Conservation (phyloP, 805 yeast species). For the Lipomyces mesembrius region DNA sequence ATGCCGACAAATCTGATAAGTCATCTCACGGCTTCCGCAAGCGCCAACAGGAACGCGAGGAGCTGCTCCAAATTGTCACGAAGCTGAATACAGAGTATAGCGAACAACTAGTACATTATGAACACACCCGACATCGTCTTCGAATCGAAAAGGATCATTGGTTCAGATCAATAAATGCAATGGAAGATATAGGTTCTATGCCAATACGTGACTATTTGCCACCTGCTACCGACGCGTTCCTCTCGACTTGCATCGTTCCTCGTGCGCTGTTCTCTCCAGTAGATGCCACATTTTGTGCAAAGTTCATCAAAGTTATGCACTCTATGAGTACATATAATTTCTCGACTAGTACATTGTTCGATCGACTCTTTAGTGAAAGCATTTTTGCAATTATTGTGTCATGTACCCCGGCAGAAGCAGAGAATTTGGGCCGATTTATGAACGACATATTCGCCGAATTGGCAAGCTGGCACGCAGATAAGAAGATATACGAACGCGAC, state of each 20-base stretch:
- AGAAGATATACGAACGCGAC: slow-evolving; percentile 43
- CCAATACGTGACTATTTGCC: slow-evolving; percentile 8
- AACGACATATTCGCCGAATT: slow-evolving; percentile 57
- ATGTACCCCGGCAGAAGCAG: slow-evolving; percentile 76
- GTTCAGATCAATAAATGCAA: slow-evolving; percentile 38
- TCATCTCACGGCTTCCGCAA: slow-evolving; percentile 8
- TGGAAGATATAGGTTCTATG: slow-evolving; percentile 1
- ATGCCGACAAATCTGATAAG: slow-evolving; percentile 14
- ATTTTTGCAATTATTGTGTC: slow-evolving; percentile 67
- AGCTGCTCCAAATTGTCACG: slow-evolving; percentile 17
- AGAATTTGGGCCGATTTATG: slow-evolving; percentile 77
- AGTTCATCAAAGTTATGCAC: slow-evolving; percentile 61
- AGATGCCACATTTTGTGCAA: slow-evolving; percentile 74
- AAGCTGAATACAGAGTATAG: slow-evolving; percentile 47
- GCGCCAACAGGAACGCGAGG: slow-evolving; percentile 21
- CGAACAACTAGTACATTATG: slow-evolving; percentile 53
- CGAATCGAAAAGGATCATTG: slow-evolving; percentile 41
- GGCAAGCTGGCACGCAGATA: slow-evolving; percentile 52
- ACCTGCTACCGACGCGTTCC: slow-evolving; percentile 46
- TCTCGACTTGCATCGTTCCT: slow-evolving; percentile 74
- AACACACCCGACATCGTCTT: slow-evolving; percentile 44
- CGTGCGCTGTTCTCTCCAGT: slow-evolving; percentile 76
- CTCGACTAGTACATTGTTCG: slow-evolving; percentile 50
- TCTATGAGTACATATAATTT: slow-evolving; percentile 49
- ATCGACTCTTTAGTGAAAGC: slow-evolving; percentile 50